Percentiles rank a stretch among this genome's conserved stretches.
Conservation (phyloP, 139 green algal species). For the Picochlorum sp. region DNA sequence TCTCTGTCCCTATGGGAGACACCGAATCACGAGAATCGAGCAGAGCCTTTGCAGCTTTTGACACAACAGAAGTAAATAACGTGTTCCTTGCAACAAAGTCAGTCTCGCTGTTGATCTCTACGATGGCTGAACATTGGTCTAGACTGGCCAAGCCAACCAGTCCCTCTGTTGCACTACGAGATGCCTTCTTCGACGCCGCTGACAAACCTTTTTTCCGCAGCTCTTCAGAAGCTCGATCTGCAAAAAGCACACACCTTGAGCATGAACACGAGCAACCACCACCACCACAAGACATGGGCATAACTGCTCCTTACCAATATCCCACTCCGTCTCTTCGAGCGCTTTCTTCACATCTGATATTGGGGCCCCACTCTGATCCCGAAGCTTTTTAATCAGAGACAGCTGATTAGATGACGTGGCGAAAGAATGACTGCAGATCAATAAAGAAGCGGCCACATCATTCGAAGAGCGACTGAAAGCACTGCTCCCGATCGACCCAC, state of each 20-base stretch:
- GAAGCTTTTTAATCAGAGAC: constrained; percentile 64
- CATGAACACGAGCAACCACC: background rate
- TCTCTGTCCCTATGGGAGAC: background rate
- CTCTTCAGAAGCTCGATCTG: constrained; percentile 43
- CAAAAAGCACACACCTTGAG: background rate
- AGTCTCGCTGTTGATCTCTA: constrained; percentile 89
- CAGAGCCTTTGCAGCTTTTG: constrained; percentile 44
- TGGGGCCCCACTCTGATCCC: constrained; percentile 62
- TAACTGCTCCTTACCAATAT: constrained; percentile 36
- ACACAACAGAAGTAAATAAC: constrained; percentile 64
- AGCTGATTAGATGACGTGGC: background rate
- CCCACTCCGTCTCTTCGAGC: constrained; percentile 49
- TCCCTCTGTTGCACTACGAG: constrained; percentile 69
- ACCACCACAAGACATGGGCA: background rate
- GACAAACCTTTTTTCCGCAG: constrained; percentile 77
- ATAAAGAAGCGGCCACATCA: background rate
- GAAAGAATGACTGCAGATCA: background rate
- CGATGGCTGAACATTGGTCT: constrained; percentile 17
- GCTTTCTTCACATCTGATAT: constrained; percentile 76
- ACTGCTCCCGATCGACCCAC: background rate
- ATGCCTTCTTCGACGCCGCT: constrained; percentile 81
- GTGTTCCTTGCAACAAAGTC: constrained; percentile 87
- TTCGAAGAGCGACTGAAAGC: background rate
- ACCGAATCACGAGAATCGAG: constrained; percentile 12
- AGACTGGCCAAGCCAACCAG: constrained; percentile 58